These are phyloP conservation scores for Euphrasia arctica DNA, from an alignment of 305 asterid genomes.

Conservation along the genomic window DNA sequence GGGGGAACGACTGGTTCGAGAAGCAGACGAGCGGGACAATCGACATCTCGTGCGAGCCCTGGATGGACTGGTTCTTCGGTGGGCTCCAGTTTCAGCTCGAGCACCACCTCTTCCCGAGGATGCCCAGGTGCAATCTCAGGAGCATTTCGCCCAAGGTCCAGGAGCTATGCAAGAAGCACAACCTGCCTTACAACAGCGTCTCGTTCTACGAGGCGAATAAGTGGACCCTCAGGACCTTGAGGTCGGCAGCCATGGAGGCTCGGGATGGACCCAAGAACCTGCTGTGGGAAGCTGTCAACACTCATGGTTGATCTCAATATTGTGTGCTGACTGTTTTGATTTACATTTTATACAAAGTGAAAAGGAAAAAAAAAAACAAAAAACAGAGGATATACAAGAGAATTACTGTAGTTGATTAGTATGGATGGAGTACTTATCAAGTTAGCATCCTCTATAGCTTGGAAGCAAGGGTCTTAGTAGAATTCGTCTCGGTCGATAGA, in stretches of 20 bases:
- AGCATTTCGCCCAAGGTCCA: slow-evolving; percentile 57
- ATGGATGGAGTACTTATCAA: background rate
- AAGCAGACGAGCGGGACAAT: slow-evolving; percentile 73
- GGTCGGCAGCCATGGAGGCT: slow-evolving; percentile 53
- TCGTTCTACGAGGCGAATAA: slow-evolving; percentile 52
- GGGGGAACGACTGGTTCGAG: slow-evolving; percentile 79
- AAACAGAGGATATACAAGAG: slow-evolving; percentile 25
- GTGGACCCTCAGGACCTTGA: slow-evolving; percentile 43
- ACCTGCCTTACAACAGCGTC: slow-evolving; percentile 53
- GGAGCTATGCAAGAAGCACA: slow-evolving; percentile 66
- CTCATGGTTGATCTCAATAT: slow-evolving; percentile 40
- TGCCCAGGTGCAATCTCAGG: slow-evolving; percentile 74
- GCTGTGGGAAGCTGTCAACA: slow-evolving; percentile 65
- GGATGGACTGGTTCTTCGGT: slow-evolving; percentile 86
- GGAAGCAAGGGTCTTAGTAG: slow-evolving; percentile 29
- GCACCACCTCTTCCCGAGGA: slow-evolving; percentile 71
- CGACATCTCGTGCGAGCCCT: slow-evolving; percentile 50
- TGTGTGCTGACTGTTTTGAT: too few species aligned
- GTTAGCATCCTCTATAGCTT: slow-evolving; percentile 37
- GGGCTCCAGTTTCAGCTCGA: slow-evolving; percentile 77
- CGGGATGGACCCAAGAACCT: slow-evolving; percentile 50
- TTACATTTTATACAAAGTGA: slow-evolving; percentile 2
- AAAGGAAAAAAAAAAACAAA: slow-evolving; percentile 23
- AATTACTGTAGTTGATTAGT: slow-evolving; percentile 24
- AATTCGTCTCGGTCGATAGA: slow-evolving; percentile 47